Percentiles rank a stretch among this genome's conserved stretches.
phyloP scores from a whole-genome alignment of 1,284 basidiomycete genomes.

The Entoloma clypeatum region DNA sequence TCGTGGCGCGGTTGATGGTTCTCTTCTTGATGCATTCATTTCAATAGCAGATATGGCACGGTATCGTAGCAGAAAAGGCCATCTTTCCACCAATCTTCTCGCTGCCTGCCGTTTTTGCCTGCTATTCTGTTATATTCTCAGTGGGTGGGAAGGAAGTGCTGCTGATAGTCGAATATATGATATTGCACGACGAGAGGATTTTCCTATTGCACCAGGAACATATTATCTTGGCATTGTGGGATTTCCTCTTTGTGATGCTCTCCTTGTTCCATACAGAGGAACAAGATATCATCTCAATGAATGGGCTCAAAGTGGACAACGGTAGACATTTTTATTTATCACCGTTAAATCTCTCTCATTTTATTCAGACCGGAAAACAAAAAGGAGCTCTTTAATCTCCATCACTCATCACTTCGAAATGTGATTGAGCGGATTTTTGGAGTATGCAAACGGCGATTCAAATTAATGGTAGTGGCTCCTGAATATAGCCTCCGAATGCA shows the following conservation, averaged over 20 bases:
- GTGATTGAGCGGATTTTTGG: slow-evolving; percentile 42
- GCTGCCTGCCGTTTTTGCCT: slow-evolving; percentile 27
- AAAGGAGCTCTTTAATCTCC: slow-evolving; percentile 40
- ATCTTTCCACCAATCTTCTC: slow-evolving; percentile 27
- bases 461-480: slow-evolving; percentile 22
- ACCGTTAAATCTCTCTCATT: slow-evolving; percentile 8
- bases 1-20: slow-evolving; percentile 29
- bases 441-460: slow-evolving; percentile 33
- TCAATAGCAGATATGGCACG: slow-evolving; percentile 12
- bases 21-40: slow-evolving; percentile 23
- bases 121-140: slow-evolving; percentile 29
- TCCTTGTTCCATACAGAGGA: slow-evolving; percentile 31
- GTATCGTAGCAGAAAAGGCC: slow-evolving; percentile 26
- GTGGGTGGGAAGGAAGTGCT: slow-evolving; percentile 35
- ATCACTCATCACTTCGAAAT: slow-evolving; percentile 35
- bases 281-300: slow-evolving; percentile 32
- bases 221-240: slow-evolving; percentile 38
- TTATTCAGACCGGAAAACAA: slow-evolving; percentile 27
- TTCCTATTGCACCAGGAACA: slow-evolving; percentile 22
- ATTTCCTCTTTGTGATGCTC: slow-evolving; percentile 27
- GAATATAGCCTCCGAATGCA: slow-evolving; percentile 31
- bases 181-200: slow-evolving; percentile 21
- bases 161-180: slow-evolving; percentile 28
- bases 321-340: slow-evolving; percentile 14
- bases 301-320: slow-evolving; percentile 22